Conservation (phyloP, 1,284 basidiomycete genomes). For the Cryptococcus sp. region DNA sequence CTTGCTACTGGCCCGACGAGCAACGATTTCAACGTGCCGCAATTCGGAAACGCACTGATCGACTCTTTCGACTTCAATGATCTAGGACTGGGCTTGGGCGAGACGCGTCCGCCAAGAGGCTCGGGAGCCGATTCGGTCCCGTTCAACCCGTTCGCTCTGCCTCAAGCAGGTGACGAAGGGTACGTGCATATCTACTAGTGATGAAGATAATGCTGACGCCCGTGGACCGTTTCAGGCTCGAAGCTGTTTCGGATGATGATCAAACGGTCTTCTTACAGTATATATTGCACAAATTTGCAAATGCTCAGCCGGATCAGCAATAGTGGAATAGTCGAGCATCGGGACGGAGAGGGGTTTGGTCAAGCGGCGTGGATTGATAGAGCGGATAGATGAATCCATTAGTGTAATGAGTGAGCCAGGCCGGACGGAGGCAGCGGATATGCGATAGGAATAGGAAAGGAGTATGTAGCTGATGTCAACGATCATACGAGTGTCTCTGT, state of each 20-base stretch:
- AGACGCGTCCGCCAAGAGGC: conserved; percentile 10
- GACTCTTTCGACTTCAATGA: conserved; percentile 47
- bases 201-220: not conserved
- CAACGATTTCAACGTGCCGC: conserved; percentile 5
- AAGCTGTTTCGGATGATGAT: conserved; percentile 22
- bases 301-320: conserved; percentile 42
- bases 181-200: conserved; percentile 20
- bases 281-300: conserved; percentile 50
- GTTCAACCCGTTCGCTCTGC: conserved; percentile 53
- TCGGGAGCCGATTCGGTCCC: conserved; percentile 15
- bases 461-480: too few relatives aligned
- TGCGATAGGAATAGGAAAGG: too few relatives aligned
- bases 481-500: too few relatives aligned
- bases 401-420: too few relatives aligned
- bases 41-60: conserved; percentile 28
- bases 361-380: too few relatives aligned
- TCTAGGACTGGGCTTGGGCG: conserved; percentile 31
- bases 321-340: conserved; percentile 4
- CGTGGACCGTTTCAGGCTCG: conserved; percentile 7
- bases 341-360: too few relatives aligned
- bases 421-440: too few relatives aligned
- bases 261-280: conserved; percentile 36
- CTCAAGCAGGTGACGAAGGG: conserved; percentile 46
- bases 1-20: not conserved
- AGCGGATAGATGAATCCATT: too few relatives aligned